Percentiles rank a stretch among this genome's conserved stretches.
Conservation (phyloP, 352 stramenopile genomes). For the Globisporangium abappressorium region DNA sequence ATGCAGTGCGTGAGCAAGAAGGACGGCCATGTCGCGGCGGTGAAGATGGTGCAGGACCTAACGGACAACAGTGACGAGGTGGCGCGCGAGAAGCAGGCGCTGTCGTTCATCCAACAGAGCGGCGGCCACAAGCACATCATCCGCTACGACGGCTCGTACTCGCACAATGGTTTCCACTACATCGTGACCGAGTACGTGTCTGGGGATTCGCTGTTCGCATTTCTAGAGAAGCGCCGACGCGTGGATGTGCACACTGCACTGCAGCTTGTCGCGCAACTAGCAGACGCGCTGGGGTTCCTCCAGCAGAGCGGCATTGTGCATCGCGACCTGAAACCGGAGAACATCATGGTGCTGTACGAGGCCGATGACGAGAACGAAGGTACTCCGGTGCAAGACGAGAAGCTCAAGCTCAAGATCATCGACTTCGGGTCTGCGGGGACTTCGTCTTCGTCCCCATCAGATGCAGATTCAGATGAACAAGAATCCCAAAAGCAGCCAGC, state of each 20-base stretch:
- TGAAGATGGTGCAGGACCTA: constrained; percentile 79
- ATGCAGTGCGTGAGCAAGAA: constrained; percentile 77
- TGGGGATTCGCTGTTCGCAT: constrained; percentile 68
- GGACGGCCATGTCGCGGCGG: constrained; percentile 54
- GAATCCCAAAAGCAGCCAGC: constrained; percentile 6
- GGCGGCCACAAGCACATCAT: constrained; percentile 70
- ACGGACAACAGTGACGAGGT: constrained; percentile 52
- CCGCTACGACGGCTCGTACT: constrained; percentile 57
- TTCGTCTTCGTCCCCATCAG: background rate
- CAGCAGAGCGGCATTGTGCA: constrained; percentile 63
- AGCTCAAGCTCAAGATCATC: constrained; percentile 77
- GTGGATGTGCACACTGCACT: constrained; percentile 45
- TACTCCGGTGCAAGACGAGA: constrained; percentile 16
- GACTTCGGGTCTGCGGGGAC: constrained; percentile 82
- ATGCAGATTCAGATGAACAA: constrained; percentile 1
- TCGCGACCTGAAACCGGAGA: constrained; percentile 89
- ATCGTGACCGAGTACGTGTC: constrained; percentile 75
- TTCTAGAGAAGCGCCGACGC: constrained; percentile 49
- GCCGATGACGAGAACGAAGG: background rate
- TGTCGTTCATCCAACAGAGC: constrained; percentile 44
- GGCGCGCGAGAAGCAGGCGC: constrained; percentile 52
- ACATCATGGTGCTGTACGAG: constrained; percentile 64
- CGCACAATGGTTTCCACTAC: constrained; percentile 80
- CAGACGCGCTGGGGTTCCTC: constrained; percentile 70
- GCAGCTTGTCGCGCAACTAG: constrained; percentile 57